phyloP scores from a whole-genome alignment of 495 filamentous ascomycete species.

The Penicillium arizonense region DNA sequence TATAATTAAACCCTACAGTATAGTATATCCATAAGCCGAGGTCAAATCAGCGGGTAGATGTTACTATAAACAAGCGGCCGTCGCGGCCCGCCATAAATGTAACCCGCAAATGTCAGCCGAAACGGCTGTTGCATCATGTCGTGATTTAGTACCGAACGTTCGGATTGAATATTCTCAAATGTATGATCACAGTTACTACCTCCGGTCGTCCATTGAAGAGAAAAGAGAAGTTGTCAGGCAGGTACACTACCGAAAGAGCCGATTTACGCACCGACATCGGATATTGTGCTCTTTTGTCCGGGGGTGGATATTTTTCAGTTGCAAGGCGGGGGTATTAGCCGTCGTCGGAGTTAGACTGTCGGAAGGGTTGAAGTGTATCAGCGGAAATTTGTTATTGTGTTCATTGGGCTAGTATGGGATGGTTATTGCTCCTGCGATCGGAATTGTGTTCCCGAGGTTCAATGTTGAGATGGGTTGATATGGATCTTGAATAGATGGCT shows the following conservation, averaged over 20 bases:
- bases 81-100: not conserved
- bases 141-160: too few species aligned
- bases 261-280: constrained; percentile 23
- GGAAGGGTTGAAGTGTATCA: not conserved
- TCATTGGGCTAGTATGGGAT: too few species aligned
- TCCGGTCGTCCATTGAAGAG: not conserved
- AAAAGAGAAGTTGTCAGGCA: not conserved
- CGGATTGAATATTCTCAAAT: too few species aligned
- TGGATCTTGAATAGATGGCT: not conserved
- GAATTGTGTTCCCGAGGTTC: not conserved
- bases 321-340: not conserved
- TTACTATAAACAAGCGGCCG: too few species aligned
- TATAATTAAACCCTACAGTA: too few species aligned
- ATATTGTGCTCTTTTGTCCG: constrained; percentile 6
- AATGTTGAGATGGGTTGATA: not conserved
- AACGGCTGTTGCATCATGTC: too few species aligned
- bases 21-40: not conserved
- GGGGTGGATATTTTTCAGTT: not conserved
- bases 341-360: not conserved
- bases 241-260: constrained; percentile 10
- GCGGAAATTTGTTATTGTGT: too few species aligned
- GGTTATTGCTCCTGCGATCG: not conserved
- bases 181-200: too few species aligned
- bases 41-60: not conserved
- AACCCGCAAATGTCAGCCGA: not conserved